Conservation (phyloP, 2,329 filamentous ascomycete species). For the Colletotrichum lini region DNA sequence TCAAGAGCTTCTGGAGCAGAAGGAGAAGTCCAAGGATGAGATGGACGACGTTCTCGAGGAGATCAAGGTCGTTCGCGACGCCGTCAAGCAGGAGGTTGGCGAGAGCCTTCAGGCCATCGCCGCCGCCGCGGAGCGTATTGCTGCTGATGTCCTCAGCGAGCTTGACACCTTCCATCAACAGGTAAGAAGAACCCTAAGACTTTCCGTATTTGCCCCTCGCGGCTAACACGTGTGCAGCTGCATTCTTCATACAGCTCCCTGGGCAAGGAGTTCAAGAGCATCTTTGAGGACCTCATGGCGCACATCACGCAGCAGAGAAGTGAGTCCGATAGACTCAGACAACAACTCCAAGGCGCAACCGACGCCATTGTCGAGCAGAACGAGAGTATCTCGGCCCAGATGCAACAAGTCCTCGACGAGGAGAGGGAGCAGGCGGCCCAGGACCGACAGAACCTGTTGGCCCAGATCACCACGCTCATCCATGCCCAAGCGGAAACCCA, state of each 20-base stretch:
- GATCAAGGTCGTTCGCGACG: conserved; percentile 89
- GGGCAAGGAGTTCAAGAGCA: conserved; percentile 86
- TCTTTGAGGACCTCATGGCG: conserved; percentile 85
- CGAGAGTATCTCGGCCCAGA: conserved; percentile 72
- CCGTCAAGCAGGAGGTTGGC: conserved; percentile 88
- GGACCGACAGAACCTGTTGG: conserved; percentile 81
- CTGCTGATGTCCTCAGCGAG: conserved; percentile 89
- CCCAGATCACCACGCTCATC: conserved; percentile 84
- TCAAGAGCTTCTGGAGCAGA: conserved; percentile 77
- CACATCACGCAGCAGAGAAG: conserved; percentile 82
- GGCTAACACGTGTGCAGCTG: conserved; percentile 64
- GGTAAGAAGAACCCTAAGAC: conserved; percentile 55
- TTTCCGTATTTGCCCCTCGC: rapidly evolving
- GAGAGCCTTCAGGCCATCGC: conserved; percentile 88
- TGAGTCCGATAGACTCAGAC: conserved; percentile 81
- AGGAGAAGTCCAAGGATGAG: conserved; percentile 79
- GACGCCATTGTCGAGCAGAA: conserved; percentile 78
- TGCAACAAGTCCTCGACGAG: conserved; percentile 80
- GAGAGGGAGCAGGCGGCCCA: conserved; percentile 80
- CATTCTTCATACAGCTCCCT: conserved; percentile 87
- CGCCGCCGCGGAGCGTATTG: conserved; percentile 87
- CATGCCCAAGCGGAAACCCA: conserved; percentile 81
- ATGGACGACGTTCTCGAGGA: conserved; percentile 95
- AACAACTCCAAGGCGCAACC: conserved; percentile 80
- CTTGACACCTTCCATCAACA: conserved; percentile 85